phyloP scores from a whole-genome alignment of 306 rosid genomes.

The Begonia peltatifolia region DNA sequence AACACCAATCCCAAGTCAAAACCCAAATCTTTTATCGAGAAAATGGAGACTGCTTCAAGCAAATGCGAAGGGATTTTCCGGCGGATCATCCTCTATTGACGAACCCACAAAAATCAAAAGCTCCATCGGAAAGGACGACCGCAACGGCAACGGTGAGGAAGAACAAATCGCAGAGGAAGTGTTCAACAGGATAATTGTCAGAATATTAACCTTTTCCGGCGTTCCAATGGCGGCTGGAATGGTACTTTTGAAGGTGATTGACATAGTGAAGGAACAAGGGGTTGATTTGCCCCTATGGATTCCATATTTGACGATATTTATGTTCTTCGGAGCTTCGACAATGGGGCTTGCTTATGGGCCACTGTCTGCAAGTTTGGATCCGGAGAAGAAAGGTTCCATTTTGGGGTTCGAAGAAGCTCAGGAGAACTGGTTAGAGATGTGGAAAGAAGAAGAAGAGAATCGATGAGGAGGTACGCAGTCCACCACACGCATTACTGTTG shows the following conservation, averaged over 20 bases:
- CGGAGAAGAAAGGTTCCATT: conserved; percentile 43
- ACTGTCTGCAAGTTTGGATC: conserved; percentile 68
- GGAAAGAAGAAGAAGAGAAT: conserved; percentile 57
- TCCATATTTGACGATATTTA: conserved; percentile 40
- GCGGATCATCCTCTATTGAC: conserved; percentile 12
- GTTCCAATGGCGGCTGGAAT: conserved; percentile 63
- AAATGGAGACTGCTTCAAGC: conserved; percentile 13
- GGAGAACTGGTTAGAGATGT: conserved; percentile 69
- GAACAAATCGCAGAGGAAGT: conserved; percentile 49
- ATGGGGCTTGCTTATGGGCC: conserved; percentile 72
- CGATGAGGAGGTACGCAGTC: neutral
- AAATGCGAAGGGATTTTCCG: conserved; percentile 50
- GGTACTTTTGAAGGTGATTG: conserved; percentile 33
- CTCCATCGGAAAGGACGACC: conserved; percentile 7
- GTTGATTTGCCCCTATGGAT: conserved; percentile 64
- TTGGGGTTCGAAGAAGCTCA: conserved; percentile 52
- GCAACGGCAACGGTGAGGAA: too few relatives aligned
- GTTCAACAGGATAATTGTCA: conserved; percentile 36
- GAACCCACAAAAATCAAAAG: conserved; percentile 9
- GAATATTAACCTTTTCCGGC: conserved; percentile 48
- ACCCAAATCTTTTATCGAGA: neutral
- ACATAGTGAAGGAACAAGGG: conserved; percentile 29
- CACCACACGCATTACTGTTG: neutral
- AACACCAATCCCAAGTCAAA: conserved; percentile 3
- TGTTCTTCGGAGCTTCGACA: conserved; percentile 54